phyloP scores from a whole-genome alignment of 352 stramenopile genomes.

The Phytophthora agathidicida region DNA sequence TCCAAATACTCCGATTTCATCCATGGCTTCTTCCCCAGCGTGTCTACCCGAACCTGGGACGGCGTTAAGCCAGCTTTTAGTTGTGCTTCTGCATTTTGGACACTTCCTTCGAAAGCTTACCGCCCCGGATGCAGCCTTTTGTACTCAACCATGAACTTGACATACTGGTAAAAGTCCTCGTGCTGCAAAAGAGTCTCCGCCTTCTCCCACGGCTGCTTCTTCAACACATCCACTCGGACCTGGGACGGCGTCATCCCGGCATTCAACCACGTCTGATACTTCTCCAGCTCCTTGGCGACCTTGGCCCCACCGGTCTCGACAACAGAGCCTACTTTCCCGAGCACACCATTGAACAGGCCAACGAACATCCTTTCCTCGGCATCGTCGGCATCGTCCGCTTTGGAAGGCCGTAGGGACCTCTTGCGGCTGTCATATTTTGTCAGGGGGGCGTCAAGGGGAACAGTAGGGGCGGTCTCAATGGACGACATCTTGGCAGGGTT shows the following conservation, averaged over 20 bases:
- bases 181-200: neutral
- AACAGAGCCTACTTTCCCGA: constrained; percentile 11
- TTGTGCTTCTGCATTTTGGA: too few relatives aligned
- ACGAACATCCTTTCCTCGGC: constrained; percentile 16
- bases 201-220: neutral
- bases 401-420: neutral
- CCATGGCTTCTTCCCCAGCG: too few relatives aligned
- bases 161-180: constrained; percentile 6
- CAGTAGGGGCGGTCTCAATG: too few relatives aligned
- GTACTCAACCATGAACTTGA: constrained; percentile 20
- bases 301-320: constrained; percentile 5
- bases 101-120: too few relatives aligned
- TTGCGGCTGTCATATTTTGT: neutral
- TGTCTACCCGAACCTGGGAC: too few relatives aligned
- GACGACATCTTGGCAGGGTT: too few relatives aligned
- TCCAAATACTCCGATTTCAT: too few relatives aligned
- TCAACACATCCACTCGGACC: constrained; percentile 10
- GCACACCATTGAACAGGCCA: constrained; percentile 1
- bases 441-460: too few relatives aligned
- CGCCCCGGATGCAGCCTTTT: neutral
- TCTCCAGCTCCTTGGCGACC: constrained; percentile 7
- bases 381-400: neutral
- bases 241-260: neutral
- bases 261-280: constrained; percentile 6
- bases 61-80: too few relatives aligned